Base-by-base conservation (phyloP, 345 rosid species). In the Rhizophora apiculata region DNA sequence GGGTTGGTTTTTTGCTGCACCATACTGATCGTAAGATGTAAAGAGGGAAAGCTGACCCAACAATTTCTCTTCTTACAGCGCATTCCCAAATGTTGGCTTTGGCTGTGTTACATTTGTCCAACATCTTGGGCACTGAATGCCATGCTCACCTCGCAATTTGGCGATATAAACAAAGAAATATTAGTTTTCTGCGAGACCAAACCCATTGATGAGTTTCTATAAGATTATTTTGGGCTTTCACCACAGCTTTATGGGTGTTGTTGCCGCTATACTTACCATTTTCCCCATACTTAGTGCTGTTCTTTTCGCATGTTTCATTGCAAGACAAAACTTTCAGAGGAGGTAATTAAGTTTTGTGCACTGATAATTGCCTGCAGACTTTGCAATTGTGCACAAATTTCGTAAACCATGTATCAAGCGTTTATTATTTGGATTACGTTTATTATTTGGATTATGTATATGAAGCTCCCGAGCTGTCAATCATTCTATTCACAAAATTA, bases 1-100 rank as follows among this genome's bases (percentile, higher is more conserved):
- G 19, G 3, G 49, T 56, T 24, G 31, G 60, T 11, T 56, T 56
- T 56, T 56, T 15, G 18, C 60, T 3, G 4, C 18, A 0, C 49
- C 49, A 43, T 43, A 13, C 49, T 43, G 49, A 56, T 10, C 24
- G 6, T 56, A 2, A 56, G 31, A 55, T 10, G 31, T 11, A 3
- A 16, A 56, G 31, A 24, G 6, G 30, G 16, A 24, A 56, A 27
- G 60, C 18, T 24, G 5, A 56, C 31, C 5, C 60, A 21, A 24
- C 29, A 24, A 24, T 9, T 72, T 69, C 26, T 52, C 3, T 70
- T 46, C 20, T 26, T 76, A 82, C 89, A 90, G 98, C 76, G 80
- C 62, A 83, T 93, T n/a, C 96, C 98, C 6, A 81, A 77, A 36
- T 91, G 94, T 92, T 91, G 98, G 97, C 69, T 86, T 6, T 93